Evolutionary conservation across 257 asterid species (phyloP).

Genomic region (Fraxinus quadrangulata): DNA sequence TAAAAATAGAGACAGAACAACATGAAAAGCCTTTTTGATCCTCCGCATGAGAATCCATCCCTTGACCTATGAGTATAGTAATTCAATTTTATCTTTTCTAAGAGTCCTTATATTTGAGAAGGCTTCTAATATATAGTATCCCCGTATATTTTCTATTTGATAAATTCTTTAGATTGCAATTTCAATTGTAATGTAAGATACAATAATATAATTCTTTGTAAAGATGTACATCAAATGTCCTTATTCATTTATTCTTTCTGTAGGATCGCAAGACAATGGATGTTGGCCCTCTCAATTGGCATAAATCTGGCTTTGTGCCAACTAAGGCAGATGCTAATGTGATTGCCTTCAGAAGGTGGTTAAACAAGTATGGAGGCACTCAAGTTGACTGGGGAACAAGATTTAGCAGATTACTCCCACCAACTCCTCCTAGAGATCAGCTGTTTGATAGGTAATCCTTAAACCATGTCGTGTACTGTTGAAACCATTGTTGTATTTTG

Average conservation of each 20-base stretch:
- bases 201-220: not conserved
- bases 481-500: not conserved
- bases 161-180: not conserved
- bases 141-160: not conserved
- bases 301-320: constrained; percentile 72
- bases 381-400: constrained; percentile 68
- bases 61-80: not conserved
- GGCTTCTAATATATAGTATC: constrained; percentile 2
- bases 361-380: constrained; percentile 70
- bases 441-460: constrained; percentile 61
- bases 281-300: constrained; percentile 64
- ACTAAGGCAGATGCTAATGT: constrained; percentile 70
- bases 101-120: not conserved
- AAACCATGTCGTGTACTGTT: not conserved
- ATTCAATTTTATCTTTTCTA: not conserved
- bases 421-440: constrained; percentile 76
- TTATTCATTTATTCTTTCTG: constrained; percentile 12
- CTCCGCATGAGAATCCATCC: not conserved
- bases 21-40: not conserved
- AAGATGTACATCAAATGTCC: not conserved
- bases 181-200: not conserved
- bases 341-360: constrained; percentile 70
- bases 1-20: not conserved
- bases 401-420: constrained; percentile 57
- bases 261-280: constrained; percentile 67